Evolutionary conservation across 139 green algal species (phyloP).

Genomic region (Chlorella sp.): DNA sequence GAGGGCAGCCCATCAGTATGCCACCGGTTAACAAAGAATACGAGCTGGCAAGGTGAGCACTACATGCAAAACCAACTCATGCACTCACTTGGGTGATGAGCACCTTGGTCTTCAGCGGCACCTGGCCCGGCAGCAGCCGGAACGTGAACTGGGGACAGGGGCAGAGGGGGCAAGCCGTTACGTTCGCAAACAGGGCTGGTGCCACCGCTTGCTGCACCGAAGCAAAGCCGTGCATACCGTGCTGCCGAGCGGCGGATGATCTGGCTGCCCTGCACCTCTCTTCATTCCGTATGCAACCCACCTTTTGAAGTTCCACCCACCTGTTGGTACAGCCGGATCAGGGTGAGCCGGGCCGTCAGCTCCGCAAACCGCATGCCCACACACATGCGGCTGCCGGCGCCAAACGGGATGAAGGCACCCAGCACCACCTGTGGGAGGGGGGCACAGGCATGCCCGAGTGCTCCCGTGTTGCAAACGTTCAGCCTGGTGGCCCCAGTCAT

Average conservation of each 20-base stretch:
- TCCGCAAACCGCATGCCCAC: neutral
- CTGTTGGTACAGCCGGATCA: slow-evolving; percentile 16
- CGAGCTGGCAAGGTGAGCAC: too few relatives aligned
- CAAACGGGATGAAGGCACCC: neutral
- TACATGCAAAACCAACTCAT: too few relatives aligned
- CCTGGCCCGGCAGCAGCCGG: slow-evolving; percentile 14
- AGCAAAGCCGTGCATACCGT: too few relatives aligned
- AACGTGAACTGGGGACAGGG: slow-evolving; percentile 1
- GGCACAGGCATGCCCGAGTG: neutral
- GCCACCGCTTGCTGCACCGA: too few relatives aligned
- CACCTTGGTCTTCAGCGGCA: slow-evolving; percentile 18
- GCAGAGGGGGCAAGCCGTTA: too few relatives aligned
- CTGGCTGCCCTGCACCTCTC: neutral
- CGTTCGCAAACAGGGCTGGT: too few relatives aligned
- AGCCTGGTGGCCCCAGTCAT: too few relatives aligned
- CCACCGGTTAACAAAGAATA: too few relatives aligned
- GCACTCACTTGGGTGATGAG: neutral
- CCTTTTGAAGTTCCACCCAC: neutral
- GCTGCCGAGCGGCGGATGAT: too few relatives aligned
- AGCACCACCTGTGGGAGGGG: neutral
- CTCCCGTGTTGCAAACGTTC: neutral
- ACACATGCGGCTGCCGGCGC: neutral
- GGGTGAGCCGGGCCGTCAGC: neutral
- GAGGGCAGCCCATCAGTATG: too few relatives aligned
- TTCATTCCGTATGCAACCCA: neutral